Percentiles rank a stretch among this genome's conserved stretches.
Conservation (phyloP, 805 yeast genomes). For the Nakazawaea populi region DNA sequence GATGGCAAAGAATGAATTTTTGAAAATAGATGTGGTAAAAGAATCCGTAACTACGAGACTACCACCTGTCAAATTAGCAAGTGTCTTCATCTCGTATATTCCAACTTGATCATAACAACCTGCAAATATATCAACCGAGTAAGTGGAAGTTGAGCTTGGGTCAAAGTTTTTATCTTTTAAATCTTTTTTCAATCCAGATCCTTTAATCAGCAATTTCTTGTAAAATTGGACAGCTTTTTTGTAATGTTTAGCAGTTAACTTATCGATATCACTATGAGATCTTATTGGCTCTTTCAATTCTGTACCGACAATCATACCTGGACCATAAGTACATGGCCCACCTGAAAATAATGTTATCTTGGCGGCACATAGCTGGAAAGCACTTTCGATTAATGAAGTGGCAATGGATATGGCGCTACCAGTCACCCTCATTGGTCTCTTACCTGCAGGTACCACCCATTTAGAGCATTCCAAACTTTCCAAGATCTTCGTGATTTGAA, state of each 20-base stretch:
- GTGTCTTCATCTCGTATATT: conserved; percentile 84
- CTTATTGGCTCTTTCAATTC: conserved; percentile 94
- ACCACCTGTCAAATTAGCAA: conserved; percentile 88
- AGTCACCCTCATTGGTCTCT: conserved; percentile 84
- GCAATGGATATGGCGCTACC: conserved; percentile 92
- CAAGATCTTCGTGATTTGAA: conserved; percentile 70
- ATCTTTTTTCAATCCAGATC: conserved; percentile 41
- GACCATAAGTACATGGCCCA: conserved; percentile 92
- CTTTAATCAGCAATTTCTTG: conserved; percentile 65
- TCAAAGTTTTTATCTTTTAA: conserved; percentile 30
- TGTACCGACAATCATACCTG: conserved; percentile 89
- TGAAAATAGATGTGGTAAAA: conserved; percentile 90
- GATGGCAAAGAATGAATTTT: conserved; percentile 82
- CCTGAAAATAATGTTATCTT: conserved; percentile 87
- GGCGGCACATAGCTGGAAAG: conserved; percentile 82
- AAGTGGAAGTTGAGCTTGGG: conserved; percentile 47
- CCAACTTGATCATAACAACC: conserved; percentile 97
- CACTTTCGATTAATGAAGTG: conserved; percentile 69
- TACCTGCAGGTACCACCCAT: conserved; percentile 83
- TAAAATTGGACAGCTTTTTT: conserved; percentile 82
- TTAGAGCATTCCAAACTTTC: conserved; percentile 56
- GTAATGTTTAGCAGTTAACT: conserved; percentile 82
- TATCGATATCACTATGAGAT: conserved; percentile 94
- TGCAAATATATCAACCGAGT: conserved; percentile 84
- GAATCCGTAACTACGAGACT: conserved; percentile 83